A percentile compares a stretch with the other conserved stretches of the same genome.
Evolutionary conservation across 1,284 basidiomycete species (phyloP).

Genomic region (Neolentinus lepideus): DNA sequence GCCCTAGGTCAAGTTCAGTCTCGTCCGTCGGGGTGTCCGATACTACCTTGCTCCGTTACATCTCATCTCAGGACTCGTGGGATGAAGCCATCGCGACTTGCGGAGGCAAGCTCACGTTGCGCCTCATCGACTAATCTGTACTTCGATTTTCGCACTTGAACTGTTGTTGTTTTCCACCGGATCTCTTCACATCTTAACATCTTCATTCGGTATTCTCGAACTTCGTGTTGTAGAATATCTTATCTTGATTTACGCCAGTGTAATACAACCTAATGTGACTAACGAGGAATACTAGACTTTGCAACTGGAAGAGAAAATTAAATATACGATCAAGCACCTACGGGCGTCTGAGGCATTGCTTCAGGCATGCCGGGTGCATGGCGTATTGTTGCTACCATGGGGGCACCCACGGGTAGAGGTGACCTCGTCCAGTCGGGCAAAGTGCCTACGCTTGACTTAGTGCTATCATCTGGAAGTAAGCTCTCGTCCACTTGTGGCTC

Average conservation of each 20-base stretch:
- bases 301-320: neutral
- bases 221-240: neutral
- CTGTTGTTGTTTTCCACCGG: neutral
- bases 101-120: slow-evolving; percentile 25
- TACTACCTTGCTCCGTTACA: slow-evolving; percentile 22
- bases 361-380: neutral
- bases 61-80: slow-evolving; percentile 34
- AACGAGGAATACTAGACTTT: neutral
- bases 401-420: slow-evolving; percentile 53
- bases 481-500: slow-evolving; percentile 30
- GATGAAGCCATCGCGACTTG: slow-evolving; percentile 23
- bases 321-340: neutral
- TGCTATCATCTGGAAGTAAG: slow-evolving; percentile 21
- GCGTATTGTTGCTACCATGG: slow-evolving; percentile 15
- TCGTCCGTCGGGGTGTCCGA: slow-evolving; percentile 22
- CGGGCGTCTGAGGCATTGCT: neutral
- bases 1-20: slow-evolving; percentile 27
- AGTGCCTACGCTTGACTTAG: slow-evolving; percentile 25
- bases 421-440: slow-evolving; percentile 78
- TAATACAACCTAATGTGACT: neutral
- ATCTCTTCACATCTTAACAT: neutral
- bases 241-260: neutral
- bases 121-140: slow-evolving; percentile 16
- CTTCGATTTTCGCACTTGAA: neutral
- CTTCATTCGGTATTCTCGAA: neutral